A percentile compares a stretch with the other conserved stretches of the same genome.
Evolutionary conservation across 2,329 filamentous ascomycete genomes (phyloP).

Genomic region (Myriosclerotinia duriaeana): DNA sequence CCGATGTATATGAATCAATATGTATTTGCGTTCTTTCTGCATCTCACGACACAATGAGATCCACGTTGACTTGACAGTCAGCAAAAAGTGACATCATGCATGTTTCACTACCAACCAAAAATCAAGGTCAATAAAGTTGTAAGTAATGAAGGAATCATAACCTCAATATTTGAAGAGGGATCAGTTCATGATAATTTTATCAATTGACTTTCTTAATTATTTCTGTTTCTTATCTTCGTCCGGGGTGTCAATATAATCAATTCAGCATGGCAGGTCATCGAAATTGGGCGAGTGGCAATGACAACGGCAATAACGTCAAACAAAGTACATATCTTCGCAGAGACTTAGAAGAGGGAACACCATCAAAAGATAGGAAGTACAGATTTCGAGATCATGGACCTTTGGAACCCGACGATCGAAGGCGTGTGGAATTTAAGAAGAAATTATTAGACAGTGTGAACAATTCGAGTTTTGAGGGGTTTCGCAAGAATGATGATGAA

Average conservation of each 20-base stretch:
- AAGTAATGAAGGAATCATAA: neutral
- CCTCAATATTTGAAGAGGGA: neutral
- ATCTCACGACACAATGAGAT: neutral
- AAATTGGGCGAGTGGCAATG: neutral
- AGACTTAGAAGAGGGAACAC: constrained; percentile 23
- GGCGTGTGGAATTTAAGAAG: constrained; percentile 33
- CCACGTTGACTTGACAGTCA: neutral
- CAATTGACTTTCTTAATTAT: neutral
- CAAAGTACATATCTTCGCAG: constrained; percentile 13
- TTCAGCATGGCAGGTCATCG: constrained; percentile 14
- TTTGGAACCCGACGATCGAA: constrained; percentile 32
- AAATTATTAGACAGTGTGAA: constrained; percentile 31
- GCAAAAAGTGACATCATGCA: constrained; percentile 14
- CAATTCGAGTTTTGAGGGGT: constrained; percentile 26
- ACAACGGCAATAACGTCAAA: neutral
- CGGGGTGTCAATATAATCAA: neutral
- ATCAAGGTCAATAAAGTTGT: neutral
- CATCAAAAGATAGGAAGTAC: constrained; percentile 31
- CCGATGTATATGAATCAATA: no score
- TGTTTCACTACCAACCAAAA: constrained; percentile 12
- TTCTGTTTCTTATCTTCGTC: neutral
- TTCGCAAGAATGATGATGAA: constrained; percentile 31
- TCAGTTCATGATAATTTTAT: neutral
- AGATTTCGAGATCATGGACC: constrained; percentile 30
- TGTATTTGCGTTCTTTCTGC: neutral